These are phyloP conservation scores for Colletotrichum brevisporum DNA, from an alignment of 2,329 filamentous ascomycete species.

Conservation along the genomic window DNA sequence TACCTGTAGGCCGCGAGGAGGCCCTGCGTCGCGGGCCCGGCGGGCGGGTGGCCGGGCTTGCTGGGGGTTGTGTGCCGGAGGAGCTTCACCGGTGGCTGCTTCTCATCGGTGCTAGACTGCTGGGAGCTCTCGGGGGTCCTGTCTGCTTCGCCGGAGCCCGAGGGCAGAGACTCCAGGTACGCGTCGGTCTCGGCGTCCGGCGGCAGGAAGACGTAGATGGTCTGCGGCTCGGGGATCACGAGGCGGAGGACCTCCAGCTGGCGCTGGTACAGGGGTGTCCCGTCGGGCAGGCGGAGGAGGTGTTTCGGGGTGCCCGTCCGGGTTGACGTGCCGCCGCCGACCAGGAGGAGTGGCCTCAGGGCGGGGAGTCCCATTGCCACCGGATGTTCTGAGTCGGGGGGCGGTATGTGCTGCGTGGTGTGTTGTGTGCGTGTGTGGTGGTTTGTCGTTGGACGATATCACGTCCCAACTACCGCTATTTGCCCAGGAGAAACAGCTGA, in stretches of 20 bases:
- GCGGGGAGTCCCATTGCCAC: slow-evolving; percentile 29
- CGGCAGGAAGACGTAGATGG: slow-evolving; percentile 47
- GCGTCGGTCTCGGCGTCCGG: slow-evolving; percentile 35
- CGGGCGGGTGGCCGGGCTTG: background rate
- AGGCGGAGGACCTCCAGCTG: slow-evolving; percentile 44
- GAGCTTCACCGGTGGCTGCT: slow-evolving; percentile 10
- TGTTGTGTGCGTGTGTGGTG: background rate
- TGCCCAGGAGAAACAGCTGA: too few species aligned
- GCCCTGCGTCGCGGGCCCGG: slow-evolving; percentile 42
- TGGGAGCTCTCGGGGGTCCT: slow-evolving; percentile 13
- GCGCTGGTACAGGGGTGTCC: slow-evolving; percentile 47
- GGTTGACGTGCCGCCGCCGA: slow-evolving; percentile 49
- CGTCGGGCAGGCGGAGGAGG: slow-evolving; percentile 47
- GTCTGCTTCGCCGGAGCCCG: slow-evolving; percentile 20
- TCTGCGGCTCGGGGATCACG: slow-evolving; percentile 44
- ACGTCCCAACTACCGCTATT: too few species aligned
- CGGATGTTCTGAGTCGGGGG: too few species aligned
- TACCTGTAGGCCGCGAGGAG: slow-evolving; percentile 49
- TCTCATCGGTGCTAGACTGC: background rate
- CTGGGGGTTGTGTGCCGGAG: slow-evolving; percentile 17
- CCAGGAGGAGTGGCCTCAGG: slow-evolving; percentile 49
- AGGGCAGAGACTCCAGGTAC: slow-evolving; percentile 28
- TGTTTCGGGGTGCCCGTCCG: slow-evolving; percentile 50
- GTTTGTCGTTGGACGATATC: background rate
- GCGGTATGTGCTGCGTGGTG: background rate